Evolutionary conservation across 345 rosid species (phyloP), one percentile per base, ranked within the genome.

Genomic region (Passiflora organensis): DNA sequence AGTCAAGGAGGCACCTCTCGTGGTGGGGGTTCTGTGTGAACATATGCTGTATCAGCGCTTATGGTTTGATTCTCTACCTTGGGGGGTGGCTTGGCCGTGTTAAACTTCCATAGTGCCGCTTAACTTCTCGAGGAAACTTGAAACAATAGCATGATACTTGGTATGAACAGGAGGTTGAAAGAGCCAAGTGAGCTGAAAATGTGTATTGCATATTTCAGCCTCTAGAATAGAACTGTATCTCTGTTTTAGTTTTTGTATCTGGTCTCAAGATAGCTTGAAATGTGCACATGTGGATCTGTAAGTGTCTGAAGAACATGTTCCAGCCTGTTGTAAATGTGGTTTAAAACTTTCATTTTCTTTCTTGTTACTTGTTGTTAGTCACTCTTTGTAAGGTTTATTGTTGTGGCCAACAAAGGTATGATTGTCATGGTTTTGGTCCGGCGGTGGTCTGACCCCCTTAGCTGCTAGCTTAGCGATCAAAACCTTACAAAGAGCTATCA

Each of bases 1-100:
- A 74, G 72, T 62, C 80, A 67, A 65, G 83, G 64, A 2, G 75
- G 69, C 43, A 64, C 80, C 24, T 75, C 85, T 50, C 60, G 45
- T 21, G 32, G 48, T 18, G 32, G 48, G 53, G n/a, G 32, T 43
- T 45, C 77, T 15, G 54, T 60, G 12, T 73, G 55, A 77, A 57
- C 55, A 32, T n/a, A n/a, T 39, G 37, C 17, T 1, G 25, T 45
- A 34, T 28, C 15, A 19, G 44, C 15, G 28, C 48, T 21, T 23
- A n/a, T 45, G 13, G 51, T 21, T 53, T 48, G 42, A 17, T 36
- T 49, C 56, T 51, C 51, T 41, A 42, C 55, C 41, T 13, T 44
- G 43, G 9, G 47, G 43, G 13, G 10, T 37, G 50, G 17, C 6
- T 11, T 14, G 36, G 36, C 36, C 28, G 32, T 32, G 62, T 56